Evolutionary conservation across 768 basidiomycete genomes (phyloP), one percentile per base, ranked within the genome.

Genomic region (Mycena venus): DNA sequence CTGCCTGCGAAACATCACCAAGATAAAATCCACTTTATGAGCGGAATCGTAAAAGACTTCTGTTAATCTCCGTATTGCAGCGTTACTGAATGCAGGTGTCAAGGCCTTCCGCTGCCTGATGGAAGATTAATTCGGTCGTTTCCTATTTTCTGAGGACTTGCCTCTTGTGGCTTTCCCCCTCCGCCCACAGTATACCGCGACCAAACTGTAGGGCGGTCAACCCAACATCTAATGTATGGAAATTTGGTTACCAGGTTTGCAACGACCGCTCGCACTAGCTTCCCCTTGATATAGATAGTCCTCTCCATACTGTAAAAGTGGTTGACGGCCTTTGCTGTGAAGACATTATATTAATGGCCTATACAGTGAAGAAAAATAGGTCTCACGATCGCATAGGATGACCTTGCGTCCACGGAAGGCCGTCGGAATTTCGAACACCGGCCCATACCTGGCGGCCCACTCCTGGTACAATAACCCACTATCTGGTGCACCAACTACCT

Each of bases 21-120:
- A 29, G 19, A 56, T 11, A 17, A 23, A 29, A 17, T 29, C 49
- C 61, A 87, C 86, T 80, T 86, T 86, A 78, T 87, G 83, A 1
- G 79, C 86, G 0, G 85, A 86, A 51, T 86, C 84, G 55, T 83
- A 88, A 67, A 87, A 88, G 0, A 87, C 81, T 0, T 82, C 44
- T 0, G 84, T 83, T 7, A 87, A 68, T 38, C 80, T 78, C 4
- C 85, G 82, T 61, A 88, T 83, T 0, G 87, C 85, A 4, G 83
- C 76, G 49, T 83, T 87, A 72, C 83, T 86, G 78, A 88, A 88
- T 0, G 83, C 86, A 0, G 86, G 86, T 0, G 85, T 82, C 40
- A 87, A 69, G 0, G 84, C 79, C 63, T 85, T 86, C 10, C 87
- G 81, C 51, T 85, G 86, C 62, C 86, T 81, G 31, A 11, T 14